phyloP scores from a whole-genome alignment of 257 asterid species.

The Forsythia suspensa region DNA sequence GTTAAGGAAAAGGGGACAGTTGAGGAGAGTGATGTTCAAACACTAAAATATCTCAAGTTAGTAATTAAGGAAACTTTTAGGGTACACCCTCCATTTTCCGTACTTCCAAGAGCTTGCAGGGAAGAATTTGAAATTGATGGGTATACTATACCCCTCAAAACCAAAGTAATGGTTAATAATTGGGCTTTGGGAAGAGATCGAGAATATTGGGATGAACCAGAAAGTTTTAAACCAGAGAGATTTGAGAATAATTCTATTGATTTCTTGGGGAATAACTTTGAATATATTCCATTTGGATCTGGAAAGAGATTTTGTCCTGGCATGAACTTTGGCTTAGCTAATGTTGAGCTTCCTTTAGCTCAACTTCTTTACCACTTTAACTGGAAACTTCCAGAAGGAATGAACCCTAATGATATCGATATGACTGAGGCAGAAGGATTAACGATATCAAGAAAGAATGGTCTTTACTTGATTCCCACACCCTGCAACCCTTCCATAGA shows the following conservation, averaged over 20 bases:
- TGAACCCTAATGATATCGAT: background rate
- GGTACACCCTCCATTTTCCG: conserved; percentile 24
- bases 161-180: conserved; percentile 20
- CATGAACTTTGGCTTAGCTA: conserved; percentile 7
- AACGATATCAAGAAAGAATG: conserved; percentile 13
- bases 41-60: conserved; percentile 11
- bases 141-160: conserved; percentile 8
- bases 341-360: conserved; percentile 19
- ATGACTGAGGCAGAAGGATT: conserved; percentile 12
- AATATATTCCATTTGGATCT: conserved; percentile 24
- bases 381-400: conserved; percentile 17
- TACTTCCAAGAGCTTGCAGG: conserved; percentile 20
- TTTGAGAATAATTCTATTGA: conserved; percentile 16
- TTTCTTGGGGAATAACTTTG: conserved; percentile 15
- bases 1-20: background rate
- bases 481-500: no score
- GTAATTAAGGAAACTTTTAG: conserved; percentile 28
- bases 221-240: conserved; percentile 22
- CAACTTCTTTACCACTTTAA: conserved; percentile 14
- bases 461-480: conserved; percentile 12
- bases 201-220: conserved; percentile 16
- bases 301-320: conserved; percentile 27
- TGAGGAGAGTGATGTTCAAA: conserved; percentile 18
- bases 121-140: conserved; percentile 10
- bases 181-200: conserved; percentile 30